These are phyloP conservation scores for Calocybe gangraenosa DNA, from an alignment of 768 basidiomycete species.

Conservation along the genomic window DNA sequence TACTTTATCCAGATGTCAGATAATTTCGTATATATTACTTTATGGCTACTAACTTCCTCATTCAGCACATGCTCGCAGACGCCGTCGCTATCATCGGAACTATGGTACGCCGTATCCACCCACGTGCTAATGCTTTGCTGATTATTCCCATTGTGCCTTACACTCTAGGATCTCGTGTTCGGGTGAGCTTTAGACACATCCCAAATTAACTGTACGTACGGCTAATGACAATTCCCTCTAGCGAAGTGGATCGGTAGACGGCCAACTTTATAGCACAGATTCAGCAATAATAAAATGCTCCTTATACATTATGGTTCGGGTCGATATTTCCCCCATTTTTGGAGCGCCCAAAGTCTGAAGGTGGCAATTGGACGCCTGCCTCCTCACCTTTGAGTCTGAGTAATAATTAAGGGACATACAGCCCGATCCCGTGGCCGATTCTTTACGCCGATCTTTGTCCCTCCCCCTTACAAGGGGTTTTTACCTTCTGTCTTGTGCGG, in stretches of 20 bases:
- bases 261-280: too few relatives aligned
- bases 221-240: constrained; percentile 3
- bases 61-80: constrained; percentile 85
- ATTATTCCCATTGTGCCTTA: constrained; percentile 9
- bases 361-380: too few relatives aligned
- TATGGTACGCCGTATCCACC: constrained; percentile 58
- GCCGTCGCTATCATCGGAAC: constrained; percentile 97
- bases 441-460: too few relatives aligned
- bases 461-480: too few relatives aligned
- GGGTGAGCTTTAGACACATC: constrained; percentile 54
- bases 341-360: too few relatives aligned
- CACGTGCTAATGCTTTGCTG: constrained; percentile 5
- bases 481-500: too few relatives aligned
- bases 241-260: constrained; percentile 22
- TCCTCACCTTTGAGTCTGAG: too few relatives aligned
- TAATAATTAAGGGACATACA: too few relatives aligned
- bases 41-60: constrained; percentile 16
- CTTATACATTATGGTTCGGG: too few relatives aligned
- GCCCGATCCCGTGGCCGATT: too few relatives aligned
- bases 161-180: constrained; percentile 77
- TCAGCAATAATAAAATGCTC: too few relatives aligned
- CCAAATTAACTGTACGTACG: neutral
- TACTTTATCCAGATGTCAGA: constrained; percentile 39
- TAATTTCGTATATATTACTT: constrained; percentile 2
- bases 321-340: too few relatives aligned